Evolutionary conservation across 1,284 basidiomycete species (phyloP).

Genomic region (Trametes polyzona): DNA sequence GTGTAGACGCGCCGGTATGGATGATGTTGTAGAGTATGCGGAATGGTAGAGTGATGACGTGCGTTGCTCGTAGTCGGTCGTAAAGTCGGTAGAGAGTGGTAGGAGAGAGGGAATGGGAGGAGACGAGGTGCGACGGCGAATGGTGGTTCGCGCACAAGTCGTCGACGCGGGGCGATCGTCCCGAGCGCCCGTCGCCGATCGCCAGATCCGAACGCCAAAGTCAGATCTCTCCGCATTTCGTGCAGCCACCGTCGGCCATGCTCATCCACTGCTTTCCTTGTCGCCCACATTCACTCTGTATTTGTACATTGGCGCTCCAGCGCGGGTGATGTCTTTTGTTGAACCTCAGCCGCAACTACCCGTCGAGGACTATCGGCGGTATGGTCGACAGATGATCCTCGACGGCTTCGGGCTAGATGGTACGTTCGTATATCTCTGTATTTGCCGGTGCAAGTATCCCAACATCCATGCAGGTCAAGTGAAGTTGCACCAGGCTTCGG

Average conservation of each 20-base stretch:
- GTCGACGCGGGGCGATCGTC: no score
- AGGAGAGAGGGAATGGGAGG: no score
- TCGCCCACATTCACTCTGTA: no score
- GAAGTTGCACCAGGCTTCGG: slow-evolving; percentile 73
- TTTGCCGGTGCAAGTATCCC: background rate
- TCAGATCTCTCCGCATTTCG: background rate
- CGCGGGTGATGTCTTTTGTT: slow-evolving; percentile 7
- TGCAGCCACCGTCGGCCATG: background rate
- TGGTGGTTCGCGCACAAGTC: no score
- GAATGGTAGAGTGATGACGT: no score
- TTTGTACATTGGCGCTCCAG: no score
- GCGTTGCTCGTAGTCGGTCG: no score
- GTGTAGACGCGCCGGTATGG: background rate
- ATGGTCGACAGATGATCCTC: slow-evolving; percentile 97
- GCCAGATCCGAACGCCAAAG: no score
- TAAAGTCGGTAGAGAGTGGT: no score
- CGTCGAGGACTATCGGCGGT: slow-evolving; percentile 82
- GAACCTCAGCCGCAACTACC: slow-evolving; percentile 35
- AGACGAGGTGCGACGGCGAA: no score
- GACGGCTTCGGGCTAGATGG: slow-evolving; percentile 87
- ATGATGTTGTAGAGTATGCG: background rate
- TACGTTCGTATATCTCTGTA: slow-evolving; percentile 34
- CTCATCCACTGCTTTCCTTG: background rate
- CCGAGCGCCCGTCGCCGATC: background rate
- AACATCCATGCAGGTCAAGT: slow-evolving; percentile 71